Evolutionary conservation across 23 red algal genomes (phyloP).

Genomic region (Cyanidioschyzon merolae): DNA sequence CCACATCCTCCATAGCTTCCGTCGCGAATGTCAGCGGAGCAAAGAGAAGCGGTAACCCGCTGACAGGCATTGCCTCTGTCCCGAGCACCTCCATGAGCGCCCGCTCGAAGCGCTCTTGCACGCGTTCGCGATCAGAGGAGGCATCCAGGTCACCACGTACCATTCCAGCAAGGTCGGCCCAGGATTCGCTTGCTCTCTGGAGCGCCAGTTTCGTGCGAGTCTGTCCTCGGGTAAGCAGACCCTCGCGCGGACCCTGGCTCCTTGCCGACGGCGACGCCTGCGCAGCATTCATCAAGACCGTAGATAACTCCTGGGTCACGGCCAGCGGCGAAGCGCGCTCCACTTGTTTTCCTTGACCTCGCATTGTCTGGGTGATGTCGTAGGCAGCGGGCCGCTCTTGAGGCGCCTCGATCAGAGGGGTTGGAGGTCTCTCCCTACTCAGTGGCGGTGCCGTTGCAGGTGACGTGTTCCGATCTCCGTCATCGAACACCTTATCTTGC

Average conservation of each 20-base stretch:
- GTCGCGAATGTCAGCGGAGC: slow-evolving; percentile 11
- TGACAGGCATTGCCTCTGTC: neutral
- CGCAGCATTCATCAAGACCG: neutral
- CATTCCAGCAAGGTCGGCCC: neutral
- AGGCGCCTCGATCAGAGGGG: too few species aligned
- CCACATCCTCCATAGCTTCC: slow-evolving; percentile 34
- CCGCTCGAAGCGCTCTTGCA: slow-evolving; percentile 16
- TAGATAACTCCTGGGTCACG: neutral
- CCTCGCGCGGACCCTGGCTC: neutral
- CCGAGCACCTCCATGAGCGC: slow-evolving; percentile 11
- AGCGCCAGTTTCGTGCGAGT: slow-evolving; percentile 3
- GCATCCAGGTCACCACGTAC: neutral
- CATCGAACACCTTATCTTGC: too few species aligned
- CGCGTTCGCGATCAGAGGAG: neutral
- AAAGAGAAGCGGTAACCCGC: neutral
- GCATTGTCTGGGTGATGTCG: too few species aligned
- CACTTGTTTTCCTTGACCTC: neutral
- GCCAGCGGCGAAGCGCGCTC: neutral
- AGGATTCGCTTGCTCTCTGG: neutral
- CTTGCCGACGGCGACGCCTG: neutral
- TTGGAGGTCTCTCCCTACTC: too few species aligned
- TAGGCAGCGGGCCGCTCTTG: too few species aligned
- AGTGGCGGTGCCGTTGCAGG: too few species aligned
- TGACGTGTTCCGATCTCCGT: too few species aligned
- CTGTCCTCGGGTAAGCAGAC: neutral